Conservation (phyloP, 805 yeast genomes). For the Maudiozyma barnettii region DNA sequence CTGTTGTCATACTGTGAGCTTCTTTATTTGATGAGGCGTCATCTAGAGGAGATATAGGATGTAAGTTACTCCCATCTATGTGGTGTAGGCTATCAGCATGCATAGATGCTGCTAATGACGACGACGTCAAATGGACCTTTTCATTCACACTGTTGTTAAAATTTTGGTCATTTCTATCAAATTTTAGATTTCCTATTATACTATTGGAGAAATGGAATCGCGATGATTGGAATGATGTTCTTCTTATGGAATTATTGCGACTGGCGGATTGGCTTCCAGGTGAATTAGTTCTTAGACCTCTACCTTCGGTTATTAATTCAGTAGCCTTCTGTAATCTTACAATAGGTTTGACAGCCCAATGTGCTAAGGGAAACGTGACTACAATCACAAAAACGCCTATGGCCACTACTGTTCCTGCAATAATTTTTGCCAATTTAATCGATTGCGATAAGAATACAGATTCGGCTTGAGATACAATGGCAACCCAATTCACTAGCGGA, state of each 20-base stretch:
- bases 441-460: slow-evolving; percentile 54
- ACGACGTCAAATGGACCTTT: not conserved
- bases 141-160: not conserved
- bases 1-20: slow-evolving; percentile 1
- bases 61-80: not conserved
- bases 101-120: not conserved
- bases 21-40: not conserved
- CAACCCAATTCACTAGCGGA: slow-evolving; percentile 53
- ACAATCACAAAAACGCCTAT: slow-evolving; percentile 66
- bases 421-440: slow-evolving; percentile 51
- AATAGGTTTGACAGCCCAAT: slow-evolving; percentile 78
- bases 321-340: slow-evolving; percentile 73
- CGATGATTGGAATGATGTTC: slow-evolving; percentile 5
- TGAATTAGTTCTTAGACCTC: slow-evolving; percentile 29
- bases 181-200: not conserved
- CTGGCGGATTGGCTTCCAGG: slow-evolving; percentile 16
- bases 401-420: slow-evolving; percentile 70
- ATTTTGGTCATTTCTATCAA: not conserved
- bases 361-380: slow-evolving; percentile 74
- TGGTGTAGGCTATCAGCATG: not conserved
- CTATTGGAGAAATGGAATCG: not conserved
- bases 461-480: slow-evolving; percentile 57
- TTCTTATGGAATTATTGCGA: slow-evolving; percentile 15
- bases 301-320: slow-evolving; percentile 40
- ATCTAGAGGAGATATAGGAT: not conserved